Evolutionary conservation across 805 yeast genomes (phyloP).

Genomic region (Starmerella khaoyaiensis): DNA sequence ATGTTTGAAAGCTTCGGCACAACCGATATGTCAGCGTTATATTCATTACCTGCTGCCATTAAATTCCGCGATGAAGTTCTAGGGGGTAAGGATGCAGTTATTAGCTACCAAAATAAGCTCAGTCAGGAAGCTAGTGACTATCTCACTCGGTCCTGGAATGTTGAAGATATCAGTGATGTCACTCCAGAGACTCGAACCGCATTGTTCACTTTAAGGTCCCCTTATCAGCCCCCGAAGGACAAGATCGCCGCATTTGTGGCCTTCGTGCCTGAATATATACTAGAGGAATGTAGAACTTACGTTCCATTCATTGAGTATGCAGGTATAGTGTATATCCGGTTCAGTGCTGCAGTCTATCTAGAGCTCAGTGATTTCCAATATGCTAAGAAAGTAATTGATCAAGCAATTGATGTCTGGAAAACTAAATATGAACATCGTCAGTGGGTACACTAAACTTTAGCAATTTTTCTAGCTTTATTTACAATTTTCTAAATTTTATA

Average conservation of each 20-base stretch:
- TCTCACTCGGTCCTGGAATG: conserved; percentile 33
- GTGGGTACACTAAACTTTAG: not conserved
- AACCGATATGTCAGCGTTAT: conserved; percentile 30
- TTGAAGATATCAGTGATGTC: conserved; percentile 30
- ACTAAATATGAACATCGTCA: not conserved
- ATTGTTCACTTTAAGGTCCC: conserved; percentile 36
- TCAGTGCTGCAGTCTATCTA: conserved; percentile 49
- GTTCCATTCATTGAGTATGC: conserved; percentile 37
- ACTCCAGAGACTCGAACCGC: conserved; percentile 31
- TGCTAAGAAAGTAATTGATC: conserved; percentile 34
- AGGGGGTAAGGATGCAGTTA: not conserved
- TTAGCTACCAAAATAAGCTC: conserved; percentile 35
- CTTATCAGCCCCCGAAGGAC: conserved; percentile 23
- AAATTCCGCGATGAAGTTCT: conserved; percentile 38
- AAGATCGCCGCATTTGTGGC: conserved; percentile 19
- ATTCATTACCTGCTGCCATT: conserved; percentile 37
- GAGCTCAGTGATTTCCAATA: conserved; percentile 41
- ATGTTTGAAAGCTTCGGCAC: conserved; percentile 44
- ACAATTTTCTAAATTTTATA: no score
- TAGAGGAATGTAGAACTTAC: conserved; percentile 32
- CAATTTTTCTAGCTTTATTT: not conserved
- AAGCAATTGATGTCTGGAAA: conserved; percentile 24
- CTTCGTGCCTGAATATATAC: conserved; percentile 21
- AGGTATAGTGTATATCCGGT: conserved; percentile 35
- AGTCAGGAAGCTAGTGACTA: conserved; percentile 34